Evolutionary conservation across 2,329 filamentous ascomycete genomes (phyloP).

Genomic region (Zopfia rhizophila): DNA sequence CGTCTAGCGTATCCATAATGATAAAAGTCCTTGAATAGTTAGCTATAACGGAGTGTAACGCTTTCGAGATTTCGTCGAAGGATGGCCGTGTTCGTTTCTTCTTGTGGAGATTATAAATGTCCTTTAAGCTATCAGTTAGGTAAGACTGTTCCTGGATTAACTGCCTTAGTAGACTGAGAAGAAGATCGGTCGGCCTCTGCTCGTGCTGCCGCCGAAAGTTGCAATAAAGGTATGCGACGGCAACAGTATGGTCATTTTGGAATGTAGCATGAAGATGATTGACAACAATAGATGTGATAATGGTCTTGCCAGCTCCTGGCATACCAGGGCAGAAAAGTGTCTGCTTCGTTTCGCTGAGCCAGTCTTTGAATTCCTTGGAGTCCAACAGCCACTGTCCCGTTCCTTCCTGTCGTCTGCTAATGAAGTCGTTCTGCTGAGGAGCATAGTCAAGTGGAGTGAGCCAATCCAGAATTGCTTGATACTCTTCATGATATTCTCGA

Average conservation of each 20-base stretch:
- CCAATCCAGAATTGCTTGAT: constrained; percentile 24
- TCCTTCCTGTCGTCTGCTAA: constrained; percentile 22
- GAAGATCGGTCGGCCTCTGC: constrained; percentile 33
- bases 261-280: no score
- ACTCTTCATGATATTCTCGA: constrained; percentile 3
- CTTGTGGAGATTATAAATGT: constrained; percentile 33
- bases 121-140: constrained; percentile 25
- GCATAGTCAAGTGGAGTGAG: constrained; percentile 19
- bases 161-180: constrained; percentile 47
- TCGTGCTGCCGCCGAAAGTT: constrained; percentile 39
- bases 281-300: constrained; percentile 24
- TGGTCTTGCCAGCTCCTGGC: constrained; percentile 15
- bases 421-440: constrained; percentile 26
- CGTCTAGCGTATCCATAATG: constrained; percentile 45
- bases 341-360: constrained; percentile 3
- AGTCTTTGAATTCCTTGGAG: constrained; percentile 15
- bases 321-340: constrained; percentile 17
- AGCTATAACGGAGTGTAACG: constrained; percentile 25
- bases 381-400: constrained; percentile 37
- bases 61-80: constrained; percentile 26
- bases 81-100: constrained; percentile 29
- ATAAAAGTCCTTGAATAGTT: constrained; percentile 38
- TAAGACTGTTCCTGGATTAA: constrained; percentile 34
- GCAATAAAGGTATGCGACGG: constrained; percentile 47
- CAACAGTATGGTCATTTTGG: no score